phyloP scores from a whole-genome alignment of 2,329 filamentous ascomycete genomes.

The Paracoccidioides lutzii region DNA sequence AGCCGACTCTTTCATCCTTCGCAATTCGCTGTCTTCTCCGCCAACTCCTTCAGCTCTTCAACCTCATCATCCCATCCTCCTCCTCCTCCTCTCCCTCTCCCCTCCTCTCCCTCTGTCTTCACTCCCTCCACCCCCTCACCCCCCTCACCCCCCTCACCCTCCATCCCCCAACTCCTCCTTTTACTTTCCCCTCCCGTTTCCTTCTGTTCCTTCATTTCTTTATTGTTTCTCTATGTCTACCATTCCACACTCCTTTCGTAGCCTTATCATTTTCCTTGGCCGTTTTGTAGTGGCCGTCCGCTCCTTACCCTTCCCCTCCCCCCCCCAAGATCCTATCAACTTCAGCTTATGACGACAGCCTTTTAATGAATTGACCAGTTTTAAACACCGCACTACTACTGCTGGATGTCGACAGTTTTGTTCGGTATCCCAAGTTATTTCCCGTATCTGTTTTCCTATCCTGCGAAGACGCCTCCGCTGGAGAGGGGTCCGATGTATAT shows the following conservation, averaged over 20 bases:
- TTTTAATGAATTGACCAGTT: not conserved
- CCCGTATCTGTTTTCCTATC: not conserved
- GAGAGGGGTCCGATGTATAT: not conserved
- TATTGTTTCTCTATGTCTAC: constrained; percentile 5
- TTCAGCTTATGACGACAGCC: constrained; percentile 1
- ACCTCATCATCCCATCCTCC: constrained; percentile 8
- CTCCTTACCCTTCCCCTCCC: constrained; percentile 24
- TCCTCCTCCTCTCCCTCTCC: constrained; percentile 7
- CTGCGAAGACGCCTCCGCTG: constrained; percentile 5
- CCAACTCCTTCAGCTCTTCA: not conserved
- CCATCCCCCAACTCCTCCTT: constrained; percentile 8
- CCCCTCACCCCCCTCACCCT: constrained; percentile 6
- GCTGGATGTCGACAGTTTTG: not conserved
- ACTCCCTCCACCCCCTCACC: constrained; percentile 4
- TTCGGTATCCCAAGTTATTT: not conserved
- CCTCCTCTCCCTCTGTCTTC: constrained; percentile 10
- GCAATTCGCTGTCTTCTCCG: constrained; percentile 10
- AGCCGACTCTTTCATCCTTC: not conserved
- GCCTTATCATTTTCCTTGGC: constrained; percentile 13
- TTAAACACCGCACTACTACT: not conserved
- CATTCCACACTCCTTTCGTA: constrained; percentile 7
- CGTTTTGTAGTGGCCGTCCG: constrained; percentile 26
- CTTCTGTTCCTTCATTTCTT: constrained; percentile 10
- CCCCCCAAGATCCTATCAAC: not conserved
- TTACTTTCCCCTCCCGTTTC: constrained; percentile 8